Evolutionary conservation across 805 yeast genomes (phyloP).

Genomic region (Lachancea nothofagi): DNA sequence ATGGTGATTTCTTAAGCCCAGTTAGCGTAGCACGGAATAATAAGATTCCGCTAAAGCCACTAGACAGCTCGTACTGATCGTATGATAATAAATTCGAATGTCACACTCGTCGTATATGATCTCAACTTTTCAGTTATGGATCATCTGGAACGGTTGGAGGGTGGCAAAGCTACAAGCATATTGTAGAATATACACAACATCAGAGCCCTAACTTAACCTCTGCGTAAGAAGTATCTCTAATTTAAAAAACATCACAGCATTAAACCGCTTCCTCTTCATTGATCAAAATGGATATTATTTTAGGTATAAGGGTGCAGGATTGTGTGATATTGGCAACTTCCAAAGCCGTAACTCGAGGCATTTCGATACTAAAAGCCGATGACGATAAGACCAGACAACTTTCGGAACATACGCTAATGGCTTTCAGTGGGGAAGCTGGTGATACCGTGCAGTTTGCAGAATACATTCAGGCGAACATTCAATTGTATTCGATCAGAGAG

Average conservation of each 20-base stretch:
- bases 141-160: too few relatives aligned
- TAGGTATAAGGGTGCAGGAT: conserved; percentile 80
- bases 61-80: too few relatives aligned
- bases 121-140: not conserved
- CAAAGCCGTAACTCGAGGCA: conserved; percentile 87
- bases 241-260: too few relatives aligned
- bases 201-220: too few relatives aligned
- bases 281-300: conserved; percentile 71
- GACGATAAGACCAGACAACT: conserved; percentile 78
- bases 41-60: too few relatives aligned
- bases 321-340: conserved; percentile 89
- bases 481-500: conserved; percentile 81
- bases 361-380: conserved; percentile 66
- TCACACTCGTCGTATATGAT: not conserved
- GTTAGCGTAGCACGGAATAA: too few relatives aligned
- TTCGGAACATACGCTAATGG: conserved; percentile 73
- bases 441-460: conserved; percentile 96
- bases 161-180: conserved; percentile 4
- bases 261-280: not conserved
- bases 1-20: too few relatives aligned
- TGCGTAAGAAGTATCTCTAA: too few relatives aligned
- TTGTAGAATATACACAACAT: too few relatives aligned
- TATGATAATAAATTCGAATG: too few relatives aligned
- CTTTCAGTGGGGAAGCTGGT: conserved; percentile 93
- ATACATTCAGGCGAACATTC: conserved; percentile 86